Evolutionary conservation across 2,329 filamentous ascomycete species (phyloP).

Genomic region (Phoma herbarum): DNA sequence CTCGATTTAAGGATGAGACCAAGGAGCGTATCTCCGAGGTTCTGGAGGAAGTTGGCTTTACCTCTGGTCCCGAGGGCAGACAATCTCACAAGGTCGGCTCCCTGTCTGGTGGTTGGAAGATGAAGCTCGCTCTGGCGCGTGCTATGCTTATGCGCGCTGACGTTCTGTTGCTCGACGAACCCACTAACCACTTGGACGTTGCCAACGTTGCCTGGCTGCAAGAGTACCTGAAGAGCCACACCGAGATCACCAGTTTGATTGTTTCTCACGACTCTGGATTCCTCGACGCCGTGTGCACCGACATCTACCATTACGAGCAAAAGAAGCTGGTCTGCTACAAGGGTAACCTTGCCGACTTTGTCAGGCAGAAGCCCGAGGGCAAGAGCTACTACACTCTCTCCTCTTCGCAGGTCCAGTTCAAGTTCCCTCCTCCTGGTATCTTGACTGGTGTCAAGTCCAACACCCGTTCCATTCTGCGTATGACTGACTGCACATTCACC

Average conservation of each 20-base stretch:
- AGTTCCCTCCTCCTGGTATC: constrained; percentile 96
- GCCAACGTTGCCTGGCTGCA: constrained; percentile 96
- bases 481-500: constrained; percentile 90
- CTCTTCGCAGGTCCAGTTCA: constrained; percentile 89
- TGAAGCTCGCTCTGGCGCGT: constrained; percentile 96
- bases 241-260: constrained; percentile 95
- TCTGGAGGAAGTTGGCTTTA: constrained; percentile 92
- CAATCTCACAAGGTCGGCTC: constrained; percentile 92
- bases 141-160: constrained; percentile 98
- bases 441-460: constrained; percentile 93
- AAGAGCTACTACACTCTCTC: constrained; percentile 99
- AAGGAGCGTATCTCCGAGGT: constrained; percentile 83
- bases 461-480: constrained; percentile 93
- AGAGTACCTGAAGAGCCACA: constrained; percentile 93
- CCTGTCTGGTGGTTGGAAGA: constrained; percentile 98
- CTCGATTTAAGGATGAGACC: constrained; percentile 81
- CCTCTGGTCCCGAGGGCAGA: constrained; percentile 83
- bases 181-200: constrained; percentile 98
- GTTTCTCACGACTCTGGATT: constrained; percentile 99
- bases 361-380: constrained; percentile 88
- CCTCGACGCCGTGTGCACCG: constrained; percentile 95
- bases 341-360: constrained; percentile 84
- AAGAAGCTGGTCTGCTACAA: constrained; percentile 93
- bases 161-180: constrained; percentile 95
- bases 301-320: constrained; percentile 98